Conservation (phyloP, 202 grass and related monocot species). For the Carex arenaria region DNA sequence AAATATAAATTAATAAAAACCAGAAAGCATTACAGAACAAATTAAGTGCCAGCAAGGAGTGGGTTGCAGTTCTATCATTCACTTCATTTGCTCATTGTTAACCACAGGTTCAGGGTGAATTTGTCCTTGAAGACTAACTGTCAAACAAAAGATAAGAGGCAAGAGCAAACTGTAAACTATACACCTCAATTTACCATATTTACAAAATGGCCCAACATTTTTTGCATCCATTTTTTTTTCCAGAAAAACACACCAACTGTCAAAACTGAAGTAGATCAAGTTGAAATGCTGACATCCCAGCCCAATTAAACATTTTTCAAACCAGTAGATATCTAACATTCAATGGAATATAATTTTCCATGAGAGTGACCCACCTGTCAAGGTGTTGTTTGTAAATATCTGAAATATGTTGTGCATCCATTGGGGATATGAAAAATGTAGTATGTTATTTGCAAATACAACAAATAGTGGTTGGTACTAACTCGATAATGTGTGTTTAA, state of each 20-base stretch:
- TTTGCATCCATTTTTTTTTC: not conserved
- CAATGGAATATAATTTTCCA: not conserved
- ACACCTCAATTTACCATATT: not conserved
- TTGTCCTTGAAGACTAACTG: not conserved
- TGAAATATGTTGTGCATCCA: not conserved
- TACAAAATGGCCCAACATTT: not conserved
- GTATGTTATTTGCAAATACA: not conserved
- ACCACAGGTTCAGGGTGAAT: not conserved
- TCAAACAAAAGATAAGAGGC: not conserved
- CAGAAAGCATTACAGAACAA: not conserved
- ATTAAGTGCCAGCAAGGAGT: not conserved
- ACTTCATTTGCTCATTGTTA: not conserved
- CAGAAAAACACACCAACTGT: not conserved
- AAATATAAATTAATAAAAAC: not conserved
- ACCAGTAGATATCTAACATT: not conserved
- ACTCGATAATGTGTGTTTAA: too few relatives aligned
- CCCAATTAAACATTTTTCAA: not conserved
- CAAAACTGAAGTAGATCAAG: not conserved
- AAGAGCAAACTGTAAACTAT: not conserved
- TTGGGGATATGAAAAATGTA: not conserved
- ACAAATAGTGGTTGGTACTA: not conserved
- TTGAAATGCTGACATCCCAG: not conserved
- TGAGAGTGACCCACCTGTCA: not conserved
- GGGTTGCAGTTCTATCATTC: not conserved
- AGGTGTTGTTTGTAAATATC: not conserved